These are phyloP conservation scores for Trichophyton simii DNA, from an alignment of 2,329 filamentous ascomycete genomes.

Conservation along the genomic window DNA sequence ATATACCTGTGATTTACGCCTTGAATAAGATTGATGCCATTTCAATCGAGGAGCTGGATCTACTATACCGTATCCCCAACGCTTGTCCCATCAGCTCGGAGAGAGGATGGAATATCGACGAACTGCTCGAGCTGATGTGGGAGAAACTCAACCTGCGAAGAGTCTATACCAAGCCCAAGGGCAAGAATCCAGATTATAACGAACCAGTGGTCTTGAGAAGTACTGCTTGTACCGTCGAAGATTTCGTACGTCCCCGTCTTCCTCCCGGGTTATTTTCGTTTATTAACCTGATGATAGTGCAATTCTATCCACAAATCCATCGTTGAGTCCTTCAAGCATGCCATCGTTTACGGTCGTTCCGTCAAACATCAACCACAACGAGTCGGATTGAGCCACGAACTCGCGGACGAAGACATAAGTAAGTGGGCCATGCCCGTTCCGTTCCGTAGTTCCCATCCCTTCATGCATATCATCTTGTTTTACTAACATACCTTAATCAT, in stretches of 20 bases:
- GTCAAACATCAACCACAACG: conserved; percentile 98
- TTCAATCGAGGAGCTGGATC: conserved; percentile 90
- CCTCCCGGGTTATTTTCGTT: not conserved
- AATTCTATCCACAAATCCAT: conserved; percentile 96
- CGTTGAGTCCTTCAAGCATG: conserved; percentile 86
- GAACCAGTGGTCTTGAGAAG: conserved; percentile 79
- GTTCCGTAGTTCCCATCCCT: not conserved
- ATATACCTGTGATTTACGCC: conserved; percentile 98
- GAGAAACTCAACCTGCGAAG: conserved; percentile 83
- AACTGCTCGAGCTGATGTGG: conserved; percentile 97
- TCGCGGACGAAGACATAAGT: conserved; percentile 96
- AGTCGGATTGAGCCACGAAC: conserved; percentile 79
- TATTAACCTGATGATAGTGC: conserved; percentile 46
- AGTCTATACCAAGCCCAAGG: conserved; percentile 97
- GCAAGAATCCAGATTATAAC: conserved; percentile 82
- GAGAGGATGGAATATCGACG: conserved; percentile 95
- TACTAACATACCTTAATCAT: not conserved
- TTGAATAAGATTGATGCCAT: conserved; percentile 99
- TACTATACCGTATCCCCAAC: conserved; percentile 93
- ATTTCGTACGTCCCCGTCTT: conserved; percentile 61
- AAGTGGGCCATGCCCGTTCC: conserved; percentile 15
- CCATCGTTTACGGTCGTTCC: conserved; percentile 92
- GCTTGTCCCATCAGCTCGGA: conserved; percentile 95
- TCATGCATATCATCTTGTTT: not conserved
- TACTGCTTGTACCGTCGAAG: conserved; percentile 77